Base-by-base conservation (phyloP, 768 basidiomycete species). In the Leucocoprinus birnbaumii region DNA sequence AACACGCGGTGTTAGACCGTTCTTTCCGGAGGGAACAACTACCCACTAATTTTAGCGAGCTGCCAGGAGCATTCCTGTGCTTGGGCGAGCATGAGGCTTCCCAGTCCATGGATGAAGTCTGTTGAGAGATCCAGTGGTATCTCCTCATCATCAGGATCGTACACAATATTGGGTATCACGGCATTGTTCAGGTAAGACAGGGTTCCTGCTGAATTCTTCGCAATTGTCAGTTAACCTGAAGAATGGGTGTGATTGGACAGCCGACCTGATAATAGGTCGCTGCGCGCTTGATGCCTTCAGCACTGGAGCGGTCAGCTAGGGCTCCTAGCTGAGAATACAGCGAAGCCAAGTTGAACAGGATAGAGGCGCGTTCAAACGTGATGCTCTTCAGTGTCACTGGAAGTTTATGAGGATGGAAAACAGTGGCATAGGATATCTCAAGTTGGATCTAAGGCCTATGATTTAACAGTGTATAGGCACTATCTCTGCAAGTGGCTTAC, bases 21-120 rank as follows among this genome's bases (percentile, higher is more conserved):
- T 7, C n/a, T 1, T 42, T 35, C 40, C 18, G 14, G 41, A 51
- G 22, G 18, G n/a, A 31, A 59, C 24, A 51, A 47, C 54, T 34
- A 58, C 77, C 62, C 62, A 92, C 94, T 90, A 56, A 91, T 71
- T 64, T 88, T 86, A 14, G 94, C 94, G 60, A 88, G 82, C 66
- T 96, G 94, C 95, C 95, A 98, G 40, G 86, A 92, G 65, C 92
- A 96, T 71, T 99, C 97, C 61, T 98, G 96, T 1, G 94, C 95
- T 68, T 98, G 93, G 0, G 94, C 94, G 3, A 95, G 78, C 83
- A 93, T 87, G 53, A 98, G 78, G 59, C 71, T 80, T 64, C 91
- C 84, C 41, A 97, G 65, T 24, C 83, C 77, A 45, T 73, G 75
- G 21, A 91, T 63, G 61, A 88, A 86, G 0, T 80, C 64, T 22